Base-by-base conservation (phyloP, 306 rosid species). In the Prunus persica region DNA sequence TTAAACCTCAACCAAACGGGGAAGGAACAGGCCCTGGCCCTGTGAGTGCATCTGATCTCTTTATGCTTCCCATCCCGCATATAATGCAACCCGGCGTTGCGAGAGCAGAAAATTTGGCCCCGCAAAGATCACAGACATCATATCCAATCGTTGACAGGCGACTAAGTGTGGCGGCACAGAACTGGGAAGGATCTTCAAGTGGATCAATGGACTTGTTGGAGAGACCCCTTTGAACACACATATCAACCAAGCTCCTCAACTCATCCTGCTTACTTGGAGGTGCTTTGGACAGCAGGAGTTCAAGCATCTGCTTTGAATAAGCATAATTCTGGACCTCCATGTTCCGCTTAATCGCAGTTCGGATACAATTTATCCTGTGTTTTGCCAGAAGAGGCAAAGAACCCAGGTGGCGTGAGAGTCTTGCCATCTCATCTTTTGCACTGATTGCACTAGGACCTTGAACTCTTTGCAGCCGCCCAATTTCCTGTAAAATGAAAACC, bases 341-440 rank as follows among this genome's bases (percentile, higher is more conserved):
- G 80, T 95, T 95, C 64, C 97, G 90, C 82, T 95, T 92, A 58
- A 95, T 92, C 76, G 97, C 97, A 71, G 99, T 95, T 73, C 99
- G 91, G 65, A 95, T 89, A 89, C 99, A 95, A 76, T 92, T 90
- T 84, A 92, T 95, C 65, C 99, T 85, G 84, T 95, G 99, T 84
- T 89, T 92, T 22, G 99, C 97, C 64, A 89, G 88, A 80, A 95
- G 97, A 65, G 99, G 99, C 86, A 95, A 88, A 8, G 99, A 92
- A 83, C 97, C 99, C 8, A 95, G 84, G 84, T 95, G 97, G 70
- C 99, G 97, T 14, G 99, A 87, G 61, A 95, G 93, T 76, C 99
- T 92, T 65, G 91, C 97, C 99, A 95, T 95, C 90, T 95, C 99
- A 74, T 90, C 99, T 83, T 92, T 95, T 69, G 97, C 99, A 54